Evolutionary conservation across 306 rosid genomes (phyloP), one percentile per base, ranked within the genome.

Genomic region (Erythrophleum fordii): DNA sequence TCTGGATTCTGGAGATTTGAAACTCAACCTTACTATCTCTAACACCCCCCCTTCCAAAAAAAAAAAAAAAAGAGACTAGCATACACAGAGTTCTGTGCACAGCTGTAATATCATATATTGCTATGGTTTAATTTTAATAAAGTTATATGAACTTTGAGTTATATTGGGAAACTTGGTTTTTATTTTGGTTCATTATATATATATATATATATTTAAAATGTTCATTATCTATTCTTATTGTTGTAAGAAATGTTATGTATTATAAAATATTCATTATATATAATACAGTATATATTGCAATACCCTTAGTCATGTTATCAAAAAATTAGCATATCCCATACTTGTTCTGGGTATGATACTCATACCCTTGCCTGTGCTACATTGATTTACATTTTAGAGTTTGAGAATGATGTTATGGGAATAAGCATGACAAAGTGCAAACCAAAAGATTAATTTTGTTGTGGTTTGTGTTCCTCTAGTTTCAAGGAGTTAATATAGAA

Each of bases 401-500:
- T 49, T 51, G 16, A 14, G 25, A 37, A 56, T 8, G 13, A 35
- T 22, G 25, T 56, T 49, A 41, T 67, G 18, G 20, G 3, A 42
- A 20, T 74, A 46, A 69, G 61, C 77, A 73, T 73, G 52, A 46
- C 48, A 72, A 73, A 9, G 22, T 11, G 46, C 44, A 51, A 48
- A 3, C 49, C 34, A 56, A 25, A 46, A 44, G 37, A 39, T 66
- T 61, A 72, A 69, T 69, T 52, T 64, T 52, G 31, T 69, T 56
- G 53, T 74, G 64, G 35, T 20, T 48, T 64, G 35, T 44, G 78
- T 71, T 22, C 23, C 77, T 64, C 44, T 71, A 13, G 56, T 62
- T 78, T 45, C 41, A 64, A 83, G 80, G 73, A 71, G 46, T 87
- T 34, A 45, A 61, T 80, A 46, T 22, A 78, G 34, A 53, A 68